Conservation (phyloP, 371 early-diverging fungal species). For the Mucor circinelloides region DNA sequence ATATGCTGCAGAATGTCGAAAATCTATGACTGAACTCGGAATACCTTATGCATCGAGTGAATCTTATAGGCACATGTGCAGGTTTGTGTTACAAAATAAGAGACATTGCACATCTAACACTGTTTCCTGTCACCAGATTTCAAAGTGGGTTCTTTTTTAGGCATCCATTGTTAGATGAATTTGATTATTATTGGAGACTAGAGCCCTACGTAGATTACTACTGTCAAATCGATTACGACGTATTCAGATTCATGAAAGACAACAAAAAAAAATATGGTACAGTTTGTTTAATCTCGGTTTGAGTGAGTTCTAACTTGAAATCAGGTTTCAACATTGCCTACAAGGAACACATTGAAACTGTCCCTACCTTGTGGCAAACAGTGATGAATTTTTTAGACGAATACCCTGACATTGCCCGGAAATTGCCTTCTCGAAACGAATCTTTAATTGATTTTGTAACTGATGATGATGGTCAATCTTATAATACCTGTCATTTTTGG, state of each 20-base stretch:
- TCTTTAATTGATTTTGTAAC: constrained; percentile 45
- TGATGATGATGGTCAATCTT: constrained; percentile 34
- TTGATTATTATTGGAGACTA: constrained; percentile 95
- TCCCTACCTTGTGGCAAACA: constrained; percentile 72
- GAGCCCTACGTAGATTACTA: constrained; percentile 90
- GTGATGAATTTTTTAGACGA: constrained; percentile 46
- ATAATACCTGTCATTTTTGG: constrained; percentile 79
- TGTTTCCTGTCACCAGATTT: constrained; percentile 53
- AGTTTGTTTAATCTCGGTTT: constrained; percentile 53
- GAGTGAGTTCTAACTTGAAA: constrained; percentile 30
- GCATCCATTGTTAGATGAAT: constrained; percentile 76
- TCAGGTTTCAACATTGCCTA: constrained; percentile 46
- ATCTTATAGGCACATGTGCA: constrained; percentile 95
- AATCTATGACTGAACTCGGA: constrained; percentile 55
- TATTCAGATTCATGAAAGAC: constrained; percentile 81
- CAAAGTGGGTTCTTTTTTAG: constrained; percentile 92
- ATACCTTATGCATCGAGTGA: constrained; percentile 84
- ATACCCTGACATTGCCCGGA: constrained; percentile 30
- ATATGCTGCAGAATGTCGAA: constrained; percentile 60
- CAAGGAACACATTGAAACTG: constrained; percentile 68
- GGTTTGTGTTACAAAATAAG: constrained; percentile 31
- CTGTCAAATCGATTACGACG: constrained; percentile 90
- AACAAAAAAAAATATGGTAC: constrained; percentile 78
- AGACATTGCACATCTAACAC: background rate
- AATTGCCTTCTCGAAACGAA: constrained; percentile 34